phyloP scores from a whole-genome alignment of 495 filamentous ascomycete species.

The Venustampulla echinocandica region DNA sequence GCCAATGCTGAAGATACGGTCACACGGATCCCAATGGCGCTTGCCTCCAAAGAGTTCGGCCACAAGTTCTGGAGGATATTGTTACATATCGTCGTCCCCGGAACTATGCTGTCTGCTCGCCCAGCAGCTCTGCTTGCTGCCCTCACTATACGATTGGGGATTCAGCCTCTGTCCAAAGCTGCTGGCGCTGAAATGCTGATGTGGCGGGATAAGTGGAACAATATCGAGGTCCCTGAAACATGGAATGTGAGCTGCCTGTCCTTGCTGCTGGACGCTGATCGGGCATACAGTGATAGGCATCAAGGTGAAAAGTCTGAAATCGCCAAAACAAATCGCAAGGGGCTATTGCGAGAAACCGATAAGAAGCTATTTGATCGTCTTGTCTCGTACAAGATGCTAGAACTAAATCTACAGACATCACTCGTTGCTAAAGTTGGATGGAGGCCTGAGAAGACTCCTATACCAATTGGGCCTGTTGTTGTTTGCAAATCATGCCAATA shows the following conservation, averaged over 20 bases:
- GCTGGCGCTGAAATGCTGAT: conserved; percentile 32
- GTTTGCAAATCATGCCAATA: conserved; percentile 33
- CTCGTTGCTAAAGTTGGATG: conserved; percentile 30
- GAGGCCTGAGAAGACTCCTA: conserved; percentile 32
- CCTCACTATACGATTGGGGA: conserved; percentile 34
- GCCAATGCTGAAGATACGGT: conserved; percentile 18
- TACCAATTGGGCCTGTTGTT: conserved; percentile 29
- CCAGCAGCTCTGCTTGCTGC: conserved; percentile 37
- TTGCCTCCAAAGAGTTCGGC: conserved; percentile 25
- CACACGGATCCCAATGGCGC: conserved; percentile 30
- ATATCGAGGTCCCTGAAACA: conserved; percentile 35
- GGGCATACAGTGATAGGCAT: conserved; percentile 20
- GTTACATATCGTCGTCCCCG: conserved; percentile 34
- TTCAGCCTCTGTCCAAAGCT: conserved; percentile 28
- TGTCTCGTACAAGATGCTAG: conserved; percentile 39
- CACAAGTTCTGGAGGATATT: conserved; percentile 36
- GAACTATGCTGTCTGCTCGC: conserved; percentile 33
- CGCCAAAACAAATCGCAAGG: conserved; percentile 1
- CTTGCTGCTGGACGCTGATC: conserved; percentile 36
- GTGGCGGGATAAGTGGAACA: conserved; percentile 33
- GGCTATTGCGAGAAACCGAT: conserved; percentile 25
- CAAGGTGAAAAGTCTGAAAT: conserved; percentile 5
- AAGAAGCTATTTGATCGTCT: conserved; percentile 30
- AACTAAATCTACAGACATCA: conserved; percentile 33
- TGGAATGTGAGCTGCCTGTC: conserved; percentile 36